These are phyloP conservation scores for Saccharomycopsis crataegensis DNA, from an alignment of 1,139 yeast species.

Conservation along the genomic window DNA sequence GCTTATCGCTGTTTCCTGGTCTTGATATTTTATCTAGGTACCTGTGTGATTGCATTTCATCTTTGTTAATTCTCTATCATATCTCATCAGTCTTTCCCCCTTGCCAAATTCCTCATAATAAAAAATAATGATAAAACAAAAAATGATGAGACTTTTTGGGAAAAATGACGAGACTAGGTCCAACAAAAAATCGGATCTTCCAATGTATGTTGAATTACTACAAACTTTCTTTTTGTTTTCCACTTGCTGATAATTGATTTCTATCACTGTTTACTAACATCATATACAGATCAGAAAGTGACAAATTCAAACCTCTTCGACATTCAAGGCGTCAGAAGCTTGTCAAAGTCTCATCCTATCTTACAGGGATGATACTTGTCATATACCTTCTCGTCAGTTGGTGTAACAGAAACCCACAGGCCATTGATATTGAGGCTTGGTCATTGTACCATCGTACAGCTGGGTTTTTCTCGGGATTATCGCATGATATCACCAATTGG, in stretches of 20 bases:
- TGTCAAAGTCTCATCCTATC: neutral
- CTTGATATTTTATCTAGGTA: too few relatives aligned
- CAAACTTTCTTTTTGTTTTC: too few relatives aligned
- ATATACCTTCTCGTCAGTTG: too few relatives aligned
- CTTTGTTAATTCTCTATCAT: too few relatives aligned
- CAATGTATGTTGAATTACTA: neutral
- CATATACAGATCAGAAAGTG: neutral
- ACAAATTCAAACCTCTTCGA: constrained; percentile 1
- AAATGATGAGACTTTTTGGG: too few relatives aligned
- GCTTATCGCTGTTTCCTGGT: too few relatives aligned
- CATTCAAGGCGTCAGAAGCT: neutral
- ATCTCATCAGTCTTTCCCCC: too few relatives aligned
- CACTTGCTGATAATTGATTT: neutral
- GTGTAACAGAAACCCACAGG: neutral
- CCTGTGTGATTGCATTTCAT: too few relatives aligned
- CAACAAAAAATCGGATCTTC: constrained; percentile 5
- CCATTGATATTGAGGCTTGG: neutral
- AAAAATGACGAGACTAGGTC: neutral
- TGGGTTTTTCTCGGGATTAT: neutral
- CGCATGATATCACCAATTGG: constrained; percentile 17
- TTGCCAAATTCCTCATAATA: too few relatives aligned
- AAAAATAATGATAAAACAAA: too few relatives aligned
- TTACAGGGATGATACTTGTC: neutral
- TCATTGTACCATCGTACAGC: constrained; percentile 2
- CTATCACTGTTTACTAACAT: neutral